Evolutionary conservation across 345 rosid genomes (phyloP).

Genomic region (Salix purpurea): DNA sequence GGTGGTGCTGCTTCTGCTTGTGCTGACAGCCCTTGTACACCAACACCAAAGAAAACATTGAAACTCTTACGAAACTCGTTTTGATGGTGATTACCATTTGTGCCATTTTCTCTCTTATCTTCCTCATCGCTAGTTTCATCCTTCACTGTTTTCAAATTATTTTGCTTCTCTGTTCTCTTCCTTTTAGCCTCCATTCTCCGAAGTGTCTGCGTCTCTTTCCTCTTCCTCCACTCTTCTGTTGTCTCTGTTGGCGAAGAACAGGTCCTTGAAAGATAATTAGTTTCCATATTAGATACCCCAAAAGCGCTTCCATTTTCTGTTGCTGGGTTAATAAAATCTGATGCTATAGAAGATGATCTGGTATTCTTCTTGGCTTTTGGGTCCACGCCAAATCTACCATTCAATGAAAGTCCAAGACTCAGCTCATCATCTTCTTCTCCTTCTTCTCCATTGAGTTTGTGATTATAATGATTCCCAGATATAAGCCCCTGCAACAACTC

Average conservation of each 20-base stretch:
- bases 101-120: conserved; percentile 17
- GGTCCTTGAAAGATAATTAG: conserved; percentile 40
- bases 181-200: conserved; percentile 78
- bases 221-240: conserved; percentile 70
- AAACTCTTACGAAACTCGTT: conserved; percentile 1
- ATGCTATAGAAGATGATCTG: conserved; percentile 58
- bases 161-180: conserved; percentile 71
- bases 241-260: conserved; percentile 61
- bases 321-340: conserved; percentile 41
- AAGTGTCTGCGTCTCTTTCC: conserved; percentile 56
- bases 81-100: background rate
- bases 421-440: conserved; percentile 55
- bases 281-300: conserved; percentile 13
- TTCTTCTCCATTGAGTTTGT: conserved; percentile 15
- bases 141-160: conserved; percentile 32
- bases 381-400: conserved; percentile 82
- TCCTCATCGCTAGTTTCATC: conserved; percentile 31
- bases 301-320: conserved; percentile 16
- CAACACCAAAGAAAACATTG: conserved; percentile 4
- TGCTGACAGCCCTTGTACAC: conserved; percentile 6
- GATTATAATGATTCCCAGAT: conserved; percentile 22
- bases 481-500: conserved; percentile 45
- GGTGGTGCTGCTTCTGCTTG: conserved; percentile 5
- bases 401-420: conserved; percentile 67
- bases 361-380: conserved; percentile 45